Evolutionary conservation across 371 early-diverging fungal species (phyloP).

Genomic region (Basidiobolus meristosporus): DNA sequence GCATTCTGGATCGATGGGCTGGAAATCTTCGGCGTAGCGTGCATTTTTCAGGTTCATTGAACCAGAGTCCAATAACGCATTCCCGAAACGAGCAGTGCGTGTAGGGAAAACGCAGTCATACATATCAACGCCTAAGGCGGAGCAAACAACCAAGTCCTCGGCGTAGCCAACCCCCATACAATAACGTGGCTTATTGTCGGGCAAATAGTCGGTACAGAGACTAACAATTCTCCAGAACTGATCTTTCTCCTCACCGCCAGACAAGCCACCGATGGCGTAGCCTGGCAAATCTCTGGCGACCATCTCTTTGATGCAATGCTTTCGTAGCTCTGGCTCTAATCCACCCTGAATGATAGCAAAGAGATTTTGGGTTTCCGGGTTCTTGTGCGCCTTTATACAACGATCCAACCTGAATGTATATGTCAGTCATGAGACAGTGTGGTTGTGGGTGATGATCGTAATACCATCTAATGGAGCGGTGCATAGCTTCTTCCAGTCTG

Average conservation of each 20-base stretch:
- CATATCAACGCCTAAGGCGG: conserved; percentile 91
- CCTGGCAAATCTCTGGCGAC: conserved; percentile 76
- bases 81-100: conserved; percentile 91
- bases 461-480: conserved; percentile 80
- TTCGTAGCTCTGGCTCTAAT: conserved; percentile 50
- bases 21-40: conserved; percentile 36
- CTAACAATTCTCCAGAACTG: conserved; percentile 77
- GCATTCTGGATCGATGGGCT: conserved; percentile 72
- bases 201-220: conserved; percentile 67
- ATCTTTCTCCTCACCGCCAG: conserved; percentile 91
- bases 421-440: background rate
- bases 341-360: conserved; percentile 97
- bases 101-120: conserved; percentile 94
- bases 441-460: too few relatives aligned
- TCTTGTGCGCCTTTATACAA: conserved; percentile 63
- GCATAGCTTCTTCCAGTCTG: conserved; percentile 84
- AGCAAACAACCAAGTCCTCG: conserved; percentile 83
- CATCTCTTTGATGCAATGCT: conserved; percentile 70
- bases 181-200: conserved; percentile 76
- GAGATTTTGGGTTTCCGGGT: conserved; percentile 61
- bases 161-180: conserved; percentile 98
- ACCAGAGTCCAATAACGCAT: conserved; percentile 67
- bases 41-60: conserved; percentile 44
- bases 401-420: conserved; percentile 43
- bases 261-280: conserved; percentile 88